Conservation (phyloP, 2,329 filamentous ascomycete species). For the Phyllosticta citribraziliensis region DNA sequence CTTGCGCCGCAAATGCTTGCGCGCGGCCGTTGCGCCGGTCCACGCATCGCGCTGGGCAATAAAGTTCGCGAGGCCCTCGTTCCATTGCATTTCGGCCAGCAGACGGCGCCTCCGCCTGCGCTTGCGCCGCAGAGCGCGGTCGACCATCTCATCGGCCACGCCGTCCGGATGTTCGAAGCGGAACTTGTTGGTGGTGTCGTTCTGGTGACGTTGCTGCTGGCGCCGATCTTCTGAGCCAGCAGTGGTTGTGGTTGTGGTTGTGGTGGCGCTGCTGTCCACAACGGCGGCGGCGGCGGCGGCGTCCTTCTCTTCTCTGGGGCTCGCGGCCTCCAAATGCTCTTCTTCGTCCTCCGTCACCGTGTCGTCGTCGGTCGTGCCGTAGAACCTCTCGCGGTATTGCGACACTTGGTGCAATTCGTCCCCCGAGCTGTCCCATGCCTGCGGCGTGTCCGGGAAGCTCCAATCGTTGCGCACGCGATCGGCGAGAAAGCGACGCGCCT, state of each 20-base stretch:
- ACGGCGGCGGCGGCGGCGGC: background rate
- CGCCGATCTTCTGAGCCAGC: slow-evolving; percentile 6
- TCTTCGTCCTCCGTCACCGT: slow-evolving; percentile 18
- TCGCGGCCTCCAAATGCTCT: slow-evolving; percentile 10
- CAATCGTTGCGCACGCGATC: slow-evolving; percentile 37
- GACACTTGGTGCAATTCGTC: slow-evolving; percentile 22
- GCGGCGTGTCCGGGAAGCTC: slow-evolving; percentile 28
- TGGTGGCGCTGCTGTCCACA: background rate
- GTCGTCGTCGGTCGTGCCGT: slow-evolving; percentile 21
- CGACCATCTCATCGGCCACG: slow-evolving; percentile 29
- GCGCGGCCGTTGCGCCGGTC: slow-evolving; percentile 59
- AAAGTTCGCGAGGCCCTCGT: slow-evolving; percentile 73
- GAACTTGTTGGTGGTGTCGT: slow-evolving; percentile 21
- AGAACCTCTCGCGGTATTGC: slow-evolving; percentile 36
- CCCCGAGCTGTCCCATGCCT: slow-evolving; percentile 19
- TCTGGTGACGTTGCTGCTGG: background rate
- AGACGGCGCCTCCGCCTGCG: slow-evolving; percentile 27
- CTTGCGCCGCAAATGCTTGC: slow-evolving; percentile 19
- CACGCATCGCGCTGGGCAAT: slow-evolving; percentile 68
- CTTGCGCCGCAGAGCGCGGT: slow-evolving; percentile 21
- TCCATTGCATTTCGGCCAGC: slow-evolving; percentile 51
- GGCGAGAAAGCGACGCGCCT: slow-evolving; percentile 32
- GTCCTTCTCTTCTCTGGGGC: slow-evolving; percentile 11
- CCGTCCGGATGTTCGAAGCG: slow-evolving; percentile 37
- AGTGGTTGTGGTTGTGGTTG: slow-evolving; percentile 3